Percentiles rank a stretch among this genome's conserved stretches.
Evolutionary conservation across 306 rosid species (phyloP).

Genomic region (Trifolium repens): DNA sequence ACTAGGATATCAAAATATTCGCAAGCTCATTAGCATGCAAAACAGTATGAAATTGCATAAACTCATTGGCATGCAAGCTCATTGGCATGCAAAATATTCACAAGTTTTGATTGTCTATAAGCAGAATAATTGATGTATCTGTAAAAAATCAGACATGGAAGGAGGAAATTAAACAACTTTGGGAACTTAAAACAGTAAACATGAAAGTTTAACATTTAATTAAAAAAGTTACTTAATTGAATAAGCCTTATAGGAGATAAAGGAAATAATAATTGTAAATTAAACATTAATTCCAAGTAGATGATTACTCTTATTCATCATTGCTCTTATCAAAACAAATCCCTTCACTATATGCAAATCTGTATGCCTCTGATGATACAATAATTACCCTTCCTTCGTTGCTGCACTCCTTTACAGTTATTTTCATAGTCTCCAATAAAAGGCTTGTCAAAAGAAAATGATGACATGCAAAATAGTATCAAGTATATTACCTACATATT

Average conservation of each 20-base stretch:
- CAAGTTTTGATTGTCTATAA: too few relatives aligned
- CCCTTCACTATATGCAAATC: slow-evolving; percentile 57
- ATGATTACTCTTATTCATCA: slow-evolving; percentile 66
- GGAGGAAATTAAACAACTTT: too few relatives aligned
- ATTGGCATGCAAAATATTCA: too few relatives aligned
- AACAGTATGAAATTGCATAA: too few relatives aligned
- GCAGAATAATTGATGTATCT: too few relatives aligned
- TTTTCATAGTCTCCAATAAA: slow-evolving; percentile 79
- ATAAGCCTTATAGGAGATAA: background rate
- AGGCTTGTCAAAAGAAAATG: slow-evolving; percentile 84
- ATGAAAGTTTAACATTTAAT: slow-evolving; percentile 4
- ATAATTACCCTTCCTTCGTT: slow-evolving; percentile 79
- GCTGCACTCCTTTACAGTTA: slow-evolving; percentile 58
- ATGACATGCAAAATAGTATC: slow-evolving; percentile 55
- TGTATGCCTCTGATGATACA: slow-evolving; percentile 71
- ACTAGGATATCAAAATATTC: too few relatives aligned
- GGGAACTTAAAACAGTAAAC: too few relatives aligned
- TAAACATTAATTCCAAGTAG: slow-evolving; percentile 41
- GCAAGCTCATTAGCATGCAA: too few relatives aligned
- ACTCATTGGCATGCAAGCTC: too few relatives aligned
- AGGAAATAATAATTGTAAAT: slow-evolving; percentile 25
- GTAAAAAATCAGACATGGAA: too few relatives aligned
- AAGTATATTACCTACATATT: slow-evolving; percentile 12
- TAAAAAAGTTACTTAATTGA: background rate
- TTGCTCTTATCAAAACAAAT: slow-evolving; percentile 69